Percentiles rank a stretch among this genome's conserved stretches.
Evolutionary conservation across 2,329 filamentous ascomycete genomes (phyloP).

Genomic region (Phyllosticta citriasiana): DNA sequence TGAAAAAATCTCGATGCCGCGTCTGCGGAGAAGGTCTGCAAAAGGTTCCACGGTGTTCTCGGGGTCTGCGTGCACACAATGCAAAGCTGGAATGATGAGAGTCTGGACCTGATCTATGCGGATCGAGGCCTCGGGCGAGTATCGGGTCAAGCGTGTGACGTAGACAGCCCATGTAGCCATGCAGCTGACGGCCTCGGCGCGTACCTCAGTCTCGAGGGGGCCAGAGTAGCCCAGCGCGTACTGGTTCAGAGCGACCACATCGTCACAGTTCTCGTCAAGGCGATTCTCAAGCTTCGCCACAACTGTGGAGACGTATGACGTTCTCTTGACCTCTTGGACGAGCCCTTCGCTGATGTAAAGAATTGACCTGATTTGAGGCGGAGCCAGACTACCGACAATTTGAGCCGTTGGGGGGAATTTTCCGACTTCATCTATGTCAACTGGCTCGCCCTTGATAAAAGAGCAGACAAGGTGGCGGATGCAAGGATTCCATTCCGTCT

Average conservation of each 20-base stretch:
- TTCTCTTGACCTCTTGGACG: constrained; percentile 47
- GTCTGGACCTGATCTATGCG: constrained; percentile 2
- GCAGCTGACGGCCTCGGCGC: constrained; percentile 6
- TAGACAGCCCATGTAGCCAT: constrained; percentile 9
- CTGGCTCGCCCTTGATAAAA: constrained; percentile 38
- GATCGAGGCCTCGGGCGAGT: neutral
- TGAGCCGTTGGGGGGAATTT: constrained; percentile 34
- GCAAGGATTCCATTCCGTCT: constrained; percentile 55
- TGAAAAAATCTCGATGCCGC: constrained; percentile 52
- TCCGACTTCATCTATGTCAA: constrained; percentile 41
- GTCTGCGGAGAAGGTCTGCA: constrained; percentile 52
- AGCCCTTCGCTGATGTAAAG: constrained; percentile 57
- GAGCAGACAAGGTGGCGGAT: constrained; percentile 54
- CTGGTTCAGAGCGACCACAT: neutral
- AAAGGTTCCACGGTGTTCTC: constrained; percentile 54
- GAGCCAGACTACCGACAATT: constrained; percentile 38
- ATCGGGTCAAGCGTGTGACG: constrained; percentile 2
- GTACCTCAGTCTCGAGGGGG: neutral
- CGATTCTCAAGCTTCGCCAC: constrained; percentile 1
- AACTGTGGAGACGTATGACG: neutral
- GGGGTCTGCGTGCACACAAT: constrained; percentile 19
- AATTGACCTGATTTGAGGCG: constrained; percentile 44
- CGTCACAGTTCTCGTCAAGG: constrained; percentile 4
- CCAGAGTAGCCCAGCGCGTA: constrained; percentile 1
- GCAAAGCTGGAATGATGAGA: constrained; percentile 7